phyloP scores from a whole-genome alignment of 2,329 filamentous ascomycete genomes.

The Fusarium sp. region DNA sequence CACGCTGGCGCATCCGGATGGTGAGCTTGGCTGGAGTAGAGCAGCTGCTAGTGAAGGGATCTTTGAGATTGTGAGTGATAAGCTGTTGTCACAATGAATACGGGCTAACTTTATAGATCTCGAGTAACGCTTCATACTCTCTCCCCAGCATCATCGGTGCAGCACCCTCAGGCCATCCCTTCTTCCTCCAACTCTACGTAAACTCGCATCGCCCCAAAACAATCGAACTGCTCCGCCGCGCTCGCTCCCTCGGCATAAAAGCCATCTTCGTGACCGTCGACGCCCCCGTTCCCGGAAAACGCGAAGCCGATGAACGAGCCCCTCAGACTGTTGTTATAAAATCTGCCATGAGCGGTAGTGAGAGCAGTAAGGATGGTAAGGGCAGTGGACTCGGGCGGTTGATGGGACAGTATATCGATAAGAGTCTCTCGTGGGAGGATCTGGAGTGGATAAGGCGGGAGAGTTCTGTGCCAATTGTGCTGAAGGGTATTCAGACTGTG shows the following conservation, averaged over 20 bases:
- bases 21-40: conserved; percentile 58
- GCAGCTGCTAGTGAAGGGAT: conserved; percentile 41
- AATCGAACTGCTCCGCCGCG: conserved; percentile 53
- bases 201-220: conserved; percentile 61
- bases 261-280: conserved; percentile 64
- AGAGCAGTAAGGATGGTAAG: conserved; percentile 59
- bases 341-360: conserved; percentile 52
- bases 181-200: conserved; percentile 60
- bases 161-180: conserved; percentile 34
- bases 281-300: conserved; percentile 64
- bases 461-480: conserved; percentile 59
- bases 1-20: conserved; percentile 68
- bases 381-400: conserved; percentile 62
- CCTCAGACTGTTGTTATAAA: conserved; percentile 54
- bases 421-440: conserved; percentile 61
- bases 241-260: conserved; percentile 58
- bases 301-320: conserved; percentile 65
- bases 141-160: conserved; percentile 39
- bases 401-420: conserved; percentile 63
- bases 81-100: fast-evolving
- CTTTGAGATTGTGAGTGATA: conserved; percentile 38
- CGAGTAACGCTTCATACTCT: conserved; percentile 41
- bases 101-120: conserved; percentile 26
- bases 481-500: conserved; percentile 66
- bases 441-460: conserved; percentile 61